Evolutionary conservation across 768 basidiomycete genomes (phyloP).

Genomic region (Mycena chlorophos): DNA sequence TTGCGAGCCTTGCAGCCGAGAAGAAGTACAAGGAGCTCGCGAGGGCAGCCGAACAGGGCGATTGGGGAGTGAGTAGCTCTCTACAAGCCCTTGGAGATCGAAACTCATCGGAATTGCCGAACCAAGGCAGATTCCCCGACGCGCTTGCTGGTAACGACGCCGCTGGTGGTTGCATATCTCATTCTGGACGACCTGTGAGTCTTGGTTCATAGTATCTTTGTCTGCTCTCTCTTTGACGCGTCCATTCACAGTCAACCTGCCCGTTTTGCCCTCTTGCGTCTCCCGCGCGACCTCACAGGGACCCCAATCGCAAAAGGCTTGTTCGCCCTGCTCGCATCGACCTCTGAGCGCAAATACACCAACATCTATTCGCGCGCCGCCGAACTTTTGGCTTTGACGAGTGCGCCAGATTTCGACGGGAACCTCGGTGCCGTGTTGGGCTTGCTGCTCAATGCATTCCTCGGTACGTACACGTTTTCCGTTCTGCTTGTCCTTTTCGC

Average conservation of each 20-base stretch:
- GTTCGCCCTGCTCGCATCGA: constrained; percentile 47
- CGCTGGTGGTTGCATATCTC: constrained; percentile 65
- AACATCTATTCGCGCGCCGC: constrained; percentile 53
- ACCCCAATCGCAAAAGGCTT: constrained; percentile 51
- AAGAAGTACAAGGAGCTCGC: constrained; percentile 46
- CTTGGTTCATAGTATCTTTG: not conserved
- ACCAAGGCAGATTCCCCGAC: constrained; percentile 37
- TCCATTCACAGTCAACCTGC: constrained; percentile 60
- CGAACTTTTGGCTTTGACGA: constrained; percentile 40
- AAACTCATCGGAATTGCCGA: no score
- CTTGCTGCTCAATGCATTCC: constrained; percentile 47
- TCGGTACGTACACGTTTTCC: constrained; percentile 43
- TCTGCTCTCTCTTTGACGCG: constrained; percentile 4
- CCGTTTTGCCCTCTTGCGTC: constrained; percentile 53
- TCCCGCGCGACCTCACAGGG: constrained; percentile 48
- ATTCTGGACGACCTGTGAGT: constrained; percentile 64
- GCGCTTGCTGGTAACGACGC: constrained; percentile 55
- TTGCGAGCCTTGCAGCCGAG: constrained; percentile 46
- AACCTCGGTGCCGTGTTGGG: constrained; percentile 48
- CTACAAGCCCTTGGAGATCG: no score
- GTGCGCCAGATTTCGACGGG: constrained; percentile 46
- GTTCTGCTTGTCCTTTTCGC: not conserved
- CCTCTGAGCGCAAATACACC: constrained; percentile 55
- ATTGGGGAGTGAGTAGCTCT: constrained; percentile 58
- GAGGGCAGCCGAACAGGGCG: constrained; percentile 49